Evolutionary conservation across 805 yeast species (phyloP), one percentile per base, ranked within the genome.

Genomic region (Yueomyces sinensis): DNA sequence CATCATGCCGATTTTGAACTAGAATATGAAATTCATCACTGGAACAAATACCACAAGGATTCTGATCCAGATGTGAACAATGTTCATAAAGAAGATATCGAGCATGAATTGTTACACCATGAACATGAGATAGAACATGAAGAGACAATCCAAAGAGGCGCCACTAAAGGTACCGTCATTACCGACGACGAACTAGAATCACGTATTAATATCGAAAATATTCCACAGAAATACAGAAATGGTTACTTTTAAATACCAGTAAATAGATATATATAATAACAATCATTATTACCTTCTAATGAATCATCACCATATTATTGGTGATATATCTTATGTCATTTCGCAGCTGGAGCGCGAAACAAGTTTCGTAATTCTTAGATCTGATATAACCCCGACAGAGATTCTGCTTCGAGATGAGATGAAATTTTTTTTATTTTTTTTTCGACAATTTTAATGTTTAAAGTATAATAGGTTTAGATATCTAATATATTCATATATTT

Each of bases 21-120:
- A 45, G 96, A 87, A 54, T 89, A 87, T 53, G 96, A 89, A 54
- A 76, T 82, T 37, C 96, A 87, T 55, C 97, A 87, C 56, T 89
- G 96, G 96, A 71, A 76, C 40, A 65, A 84, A 58, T 77, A 68
- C 50, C 91, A 82, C 52, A 66, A 71, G 37, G 74, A 82, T 43
- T 59, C 66, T 37, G 96, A 86, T 54, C 95, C 95, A 2, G 86
- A 82, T 35, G 84, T 86, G 19, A 66, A 68, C 46, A 60, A 72
- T 17, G 79, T 82, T 34, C 96, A 86, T 53, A 79, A 77, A 42
- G 96, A 86, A 53, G 96, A 86, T 53, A 71, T 81, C 7, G 95
- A 83, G 39, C 77, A 86, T 54, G 96, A 86, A 51, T 61, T 82
- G 37, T 65, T 82, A 41, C 91, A 79, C 52, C 94, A 82, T 52